Base-by-base conservation (phyloP, 192 early-diverging fungal species). In the Jimgerdemannia lactiflua region DNA sequence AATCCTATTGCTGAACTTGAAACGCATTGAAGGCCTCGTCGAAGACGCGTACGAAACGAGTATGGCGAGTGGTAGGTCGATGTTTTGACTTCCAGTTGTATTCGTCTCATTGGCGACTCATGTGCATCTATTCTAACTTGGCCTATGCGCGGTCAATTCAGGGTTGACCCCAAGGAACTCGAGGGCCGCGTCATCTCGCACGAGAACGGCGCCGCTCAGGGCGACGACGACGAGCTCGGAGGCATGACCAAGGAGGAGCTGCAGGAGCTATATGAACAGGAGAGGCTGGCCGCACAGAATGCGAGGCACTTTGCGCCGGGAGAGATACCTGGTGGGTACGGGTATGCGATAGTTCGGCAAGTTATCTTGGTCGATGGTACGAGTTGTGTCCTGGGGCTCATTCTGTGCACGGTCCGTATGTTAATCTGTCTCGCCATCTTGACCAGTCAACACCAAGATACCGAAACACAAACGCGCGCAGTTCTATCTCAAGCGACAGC, bases 21-120 rank as follows among this genome's bases (percentile, higher is more conserved):
- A 65, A 71, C 4, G 69, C 72, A 29, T 42, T 76, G 71, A 67
- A 82, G 82, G 40, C 74, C 83, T 29, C 78, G 92, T 8, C 80
- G 86, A 59, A 82, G 90, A 43, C 82, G 87, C 40, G 90, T 93
- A n/a, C 80, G 90, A 39, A 88, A 91, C 63, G 83, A 82, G 49
- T 70, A 74, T 44, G 91, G 91, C 8, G 87, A 91, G 71, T 93
- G 91, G 91, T 89, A 80, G 65, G 70, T 42, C 11, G 9, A 14
- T n/a, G 63, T 20, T 39, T 67, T 39, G 10, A 6, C n/a, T 39
- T 76, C 39, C 3, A 14, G 4, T 70, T 64, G 44, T 39, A 17
- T 17, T 11, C 54, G 17, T 66, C 43, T 44, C 20, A 29, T 67
- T 44, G 67, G 63, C 44, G 10, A 65, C 49, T 14, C 14, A 59